Evolutionary conservation across 768 basidiomycete genomes (phyloP), one percentile per base, ranked within the genome.

Genomic region (Mycena crocata): DNA sequence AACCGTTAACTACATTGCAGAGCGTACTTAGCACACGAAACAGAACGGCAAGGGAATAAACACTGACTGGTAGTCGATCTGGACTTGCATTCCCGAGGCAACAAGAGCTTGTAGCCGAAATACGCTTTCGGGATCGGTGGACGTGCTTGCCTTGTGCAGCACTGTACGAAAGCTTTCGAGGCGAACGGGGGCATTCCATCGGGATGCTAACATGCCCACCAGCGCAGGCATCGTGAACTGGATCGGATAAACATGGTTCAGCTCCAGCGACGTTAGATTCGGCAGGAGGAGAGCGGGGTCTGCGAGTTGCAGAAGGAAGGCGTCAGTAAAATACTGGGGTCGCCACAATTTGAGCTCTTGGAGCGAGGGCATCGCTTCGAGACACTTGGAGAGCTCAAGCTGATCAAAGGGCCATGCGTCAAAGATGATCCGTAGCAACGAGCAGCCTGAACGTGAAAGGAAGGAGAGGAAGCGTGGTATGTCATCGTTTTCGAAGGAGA

Each of bases 171-270:
- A 61, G 14, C n/a, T 61, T 31, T 51, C 24, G 13, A 61, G 49
- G 30, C 49, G 59, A 3, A 61, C 50, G 30, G 59, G 59, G 15
- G 49, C 59, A 23, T 30, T 51, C 59, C 48, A 42, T 9, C 59
- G 48, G 3, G 39, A 13, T 5, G 40, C 26, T 21, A 61, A 49
- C 59, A 61, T 61, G n/a, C 30, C 39, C 49, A 61, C 59, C 6
- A 61, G 49, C 21, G 59, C 59, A 14, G 39, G 49, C 59, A 61
- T 51, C 35, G 49, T 61, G 59, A 61, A 61, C 30, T 51, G 59
- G 59, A 51, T 42, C 9, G 49, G 59, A 32, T 51, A 51, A 12
- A 61, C 59, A 13, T 61, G 59, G 24, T 51, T 31, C 28, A 61
- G 59, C n/a, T 61, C 59, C 21, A 61, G 59, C 13, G 21, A 31